Evolutionary conservation across 352 stramenopile species (phyloP).

Genomic region (Pythium apleroticum): DNA sequence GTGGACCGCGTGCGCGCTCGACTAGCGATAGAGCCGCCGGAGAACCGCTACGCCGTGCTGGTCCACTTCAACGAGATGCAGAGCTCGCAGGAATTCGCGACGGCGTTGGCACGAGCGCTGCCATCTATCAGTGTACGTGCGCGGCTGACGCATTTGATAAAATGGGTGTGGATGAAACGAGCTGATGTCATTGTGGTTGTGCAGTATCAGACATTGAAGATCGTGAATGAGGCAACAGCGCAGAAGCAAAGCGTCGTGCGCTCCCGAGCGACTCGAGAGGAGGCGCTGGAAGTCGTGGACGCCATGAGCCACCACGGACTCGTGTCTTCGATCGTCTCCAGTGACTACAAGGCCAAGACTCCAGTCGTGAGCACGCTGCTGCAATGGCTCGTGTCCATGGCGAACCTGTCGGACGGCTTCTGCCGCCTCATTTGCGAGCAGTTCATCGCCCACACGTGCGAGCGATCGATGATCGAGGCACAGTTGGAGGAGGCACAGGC

Average conservation of each 20-base stretch:
- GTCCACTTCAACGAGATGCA: slow-evolving; percentile 94
- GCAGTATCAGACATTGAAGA: slow-evolving; percentile 84
- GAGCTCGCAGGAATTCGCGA: slow-evolving; percentile 83
- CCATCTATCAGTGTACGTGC: slow-evolving; percentile 59
- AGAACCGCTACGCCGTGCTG: slow-evolving; percentile 80
- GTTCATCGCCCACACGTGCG: slow-evolving; percentile 31
- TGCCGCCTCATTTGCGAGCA: slow-evolving; percentile 86
- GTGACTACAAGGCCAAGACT: slow-evolving; percentile 69
- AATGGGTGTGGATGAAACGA: not conserved
- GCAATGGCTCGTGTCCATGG: slow-evolving; percentile 78
- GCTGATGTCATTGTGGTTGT: not conserved
- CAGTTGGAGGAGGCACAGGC: slow-evolving; percentile 22
- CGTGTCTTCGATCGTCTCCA: slow-evolving; percentile 78
- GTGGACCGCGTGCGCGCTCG: slow-evolving; percentile 43
- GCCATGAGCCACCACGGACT: slow-evolving; percentile 69
- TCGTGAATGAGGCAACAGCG: slow-evolving; percentile 67
- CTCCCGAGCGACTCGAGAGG: slow-evolving; percentile 60
- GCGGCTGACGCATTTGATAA: not conserved
- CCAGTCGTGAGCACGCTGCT: slow-evolving; percentile 70
- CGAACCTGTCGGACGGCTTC: slow-evolving; percentile 75
- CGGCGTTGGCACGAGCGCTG: slow-evolving; percentile 64
- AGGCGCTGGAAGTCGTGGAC: slow-evolving; percentile 70
- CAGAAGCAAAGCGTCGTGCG: slow-evolving; percentile 78
- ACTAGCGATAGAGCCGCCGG: slow-evolving; percentile 23
- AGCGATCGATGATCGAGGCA: slow-evolving; percentile 1